phyloP scores from a whole-genome alignment of 306 rosid genomes.

The Casuarina equisetifolia region DNA sequence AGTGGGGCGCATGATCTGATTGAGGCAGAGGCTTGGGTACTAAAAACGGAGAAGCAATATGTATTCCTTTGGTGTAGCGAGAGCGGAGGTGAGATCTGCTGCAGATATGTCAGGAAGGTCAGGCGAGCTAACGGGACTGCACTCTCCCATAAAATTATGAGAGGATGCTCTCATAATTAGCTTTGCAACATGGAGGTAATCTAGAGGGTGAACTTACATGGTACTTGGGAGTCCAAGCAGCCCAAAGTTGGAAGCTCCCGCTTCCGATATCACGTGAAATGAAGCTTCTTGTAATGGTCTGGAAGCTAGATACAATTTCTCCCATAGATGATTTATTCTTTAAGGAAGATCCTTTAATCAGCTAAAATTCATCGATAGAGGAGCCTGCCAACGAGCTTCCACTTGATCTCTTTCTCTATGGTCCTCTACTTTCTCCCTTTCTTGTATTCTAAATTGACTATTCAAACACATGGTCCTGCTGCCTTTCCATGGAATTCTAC shows the following conservation, averaged over 20 bases:
- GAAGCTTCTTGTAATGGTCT: conserved; percentile 7
- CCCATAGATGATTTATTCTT: conserved; percentile 6
- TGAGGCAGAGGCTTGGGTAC: not conserved
- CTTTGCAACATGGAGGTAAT: conserved; percentile 16
- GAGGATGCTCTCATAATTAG: conserved; percentile 1
- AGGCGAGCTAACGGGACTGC: conserved; percentile 3
- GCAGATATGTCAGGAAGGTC: not conserved
- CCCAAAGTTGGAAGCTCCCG: conserved; percentile 7
- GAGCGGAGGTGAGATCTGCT: not conserved
- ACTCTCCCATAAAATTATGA: not conserved
- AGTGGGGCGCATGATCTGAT: no score
- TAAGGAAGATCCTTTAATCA: not conserved
- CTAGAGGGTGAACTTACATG: conserved; percentile 7
- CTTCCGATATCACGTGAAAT: not conserved
- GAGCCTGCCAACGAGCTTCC: conserved; percentile 1
- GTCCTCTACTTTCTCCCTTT: not conserved
- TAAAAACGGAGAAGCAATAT: not conserved
- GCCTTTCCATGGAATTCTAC: conserved; percentile 15
- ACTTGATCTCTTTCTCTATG: not conserved
- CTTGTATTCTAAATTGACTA: conserved; percentile 4
- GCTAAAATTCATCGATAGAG: not conserved
- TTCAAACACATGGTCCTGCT: not conserved
- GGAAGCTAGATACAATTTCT: conserved; percentile 4
- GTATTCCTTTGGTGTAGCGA: not conserved
- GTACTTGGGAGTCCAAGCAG: not conserved